Conservation (phyloP, 139 green algal genomes). For the Coelastrella sp. region DNA sequence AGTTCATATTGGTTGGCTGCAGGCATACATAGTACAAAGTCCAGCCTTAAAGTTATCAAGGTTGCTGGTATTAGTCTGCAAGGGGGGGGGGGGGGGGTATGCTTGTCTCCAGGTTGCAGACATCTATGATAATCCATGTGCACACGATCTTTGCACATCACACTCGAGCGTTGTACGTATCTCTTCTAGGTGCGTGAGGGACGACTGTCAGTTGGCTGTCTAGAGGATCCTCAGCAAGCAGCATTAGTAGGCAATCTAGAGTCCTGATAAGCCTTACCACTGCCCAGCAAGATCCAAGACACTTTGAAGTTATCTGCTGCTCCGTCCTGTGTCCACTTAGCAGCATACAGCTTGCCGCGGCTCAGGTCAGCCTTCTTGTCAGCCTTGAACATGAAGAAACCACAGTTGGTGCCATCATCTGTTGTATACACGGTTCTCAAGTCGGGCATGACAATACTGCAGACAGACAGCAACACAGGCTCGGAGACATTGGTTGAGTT, state of each 20-base stretch:
- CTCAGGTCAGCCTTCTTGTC: slow-evolving; percentile 24
- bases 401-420: slow-evolving; percentile 37
- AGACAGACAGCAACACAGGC: not conserved
- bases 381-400: slow-evolving; percentile 28
- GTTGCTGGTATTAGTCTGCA: no score
- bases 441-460: slow-evolving; percentile 15
- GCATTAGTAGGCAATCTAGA: no score
- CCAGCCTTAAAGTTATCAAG: no score
- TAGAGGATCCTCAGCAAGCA: not conserved
- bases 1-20: slow-evolving; percentile 42
- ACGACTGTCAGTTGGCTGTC: no score
- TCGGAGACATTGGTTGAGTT: no score
- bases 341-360: slow-evolving; percentile 19
- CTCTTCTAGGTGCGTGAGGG: no score
- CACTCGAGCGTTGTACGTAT: no score
- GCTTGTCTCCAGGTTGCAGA: no score
- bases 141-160: no score
- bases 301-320: slow-evolving; percentile 17
- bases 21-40: not conserved
- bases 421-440: slow-evolving; percentile 1
- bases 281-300: slow-evolving; percentile 25
- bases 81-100: not conserved
- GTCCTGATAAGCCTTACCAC: slow-evolving; percentile 10
- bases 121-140: no score
- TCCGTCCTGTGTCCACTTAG: not conserved